Conservation (phyloP, 2,329 filamentous ascomycete genomes). For the Colletotrichum shisoi region DNA sequence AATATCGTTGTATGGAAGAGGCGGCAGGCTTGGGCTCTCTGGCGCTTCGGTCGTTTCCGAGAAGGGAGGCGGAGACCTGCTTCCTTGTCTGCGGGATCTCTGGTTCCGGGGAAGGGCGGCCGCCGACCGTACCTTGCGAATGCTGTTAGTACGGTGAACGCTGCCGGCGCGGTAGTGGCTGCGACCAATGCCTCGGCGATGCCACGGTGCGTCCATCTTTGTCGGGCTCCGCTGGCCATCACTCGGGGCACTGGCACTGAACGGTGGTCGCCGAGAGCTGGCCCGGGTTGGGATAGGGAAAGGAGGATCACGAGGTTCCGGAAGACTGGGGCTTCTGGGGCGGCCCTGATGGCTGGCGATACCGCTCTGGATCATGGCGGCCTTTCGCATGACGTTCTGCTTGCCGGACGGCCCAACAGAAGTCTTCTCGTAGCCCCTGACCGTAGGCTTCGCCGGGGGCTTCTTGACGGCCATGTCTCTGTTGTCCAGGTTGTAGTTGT, state of each 20-base stretch:
- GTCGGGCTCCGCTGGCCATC: conserved; percentile 83
- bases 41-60: conserved; percentile 72
- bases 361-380: conserved; percentile 81
- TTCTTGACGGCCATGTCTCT: conserved; percentile 46
- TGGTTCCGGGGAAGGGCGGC: conserved; percentile 70
- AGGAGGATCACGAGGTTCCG: conserved; percentile 72
- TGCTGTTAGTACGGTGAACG: conserved; percentile 66
- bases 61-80: conserved; percentile 70
- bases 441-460: conserved; percentile 45
- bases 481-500: conserved; percentile 54
- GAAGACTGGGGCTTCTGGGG: conserved; percentile 70
- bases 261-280: conserved; percentile 79
- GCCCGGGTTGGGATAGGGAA: conserved; percentile 91
- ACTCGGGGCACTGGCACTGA: conserved; percentile 69
- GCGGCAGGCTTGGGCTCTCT: conserved; percentile 75
- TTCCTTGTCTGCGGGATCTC: conserved; percentile 59
- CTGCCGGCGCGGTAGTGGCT: conserved; percentile 58
- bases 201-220: conserved; percentile 63
- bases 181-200: conserved; percentile 59
- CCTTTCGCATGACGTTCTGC: conserved; percentile 73
- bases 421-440: conserved; percentile 51
- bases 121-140: conserved; percentile 86
- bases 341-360: conserved; percentile 72
- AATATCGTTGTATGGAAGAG: conserved; percentile 76
- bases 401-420: conserved; percentile 54